phyloP scores from a whole-genome alignment of 805 yeast species.

The Saccharomycopsis sp. region DNA sequence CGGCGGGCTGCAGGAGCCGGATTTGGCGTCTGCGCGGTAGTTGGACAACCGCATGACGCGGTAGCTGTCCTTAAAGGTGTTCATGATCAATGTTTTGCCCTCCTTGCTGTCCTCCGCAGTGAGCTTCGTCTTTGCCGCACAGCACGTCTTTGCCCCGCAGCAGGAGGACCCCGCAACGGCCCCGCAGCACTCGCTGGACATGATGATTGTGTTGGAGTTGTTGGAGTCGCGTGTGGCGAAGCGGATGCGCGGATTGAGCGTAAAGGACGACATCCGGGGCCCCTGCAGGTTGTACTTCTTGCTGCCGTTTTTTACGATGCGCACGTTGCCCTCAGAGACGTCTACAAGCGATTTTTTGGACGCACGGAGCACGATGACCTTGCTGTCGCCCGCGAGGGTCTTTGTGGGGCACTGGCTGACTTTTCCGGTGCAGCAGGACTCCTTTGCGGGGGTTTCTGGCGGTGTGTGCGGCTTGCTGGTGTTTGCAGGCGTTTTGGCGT shows the following conservation, averaged over 20 bases:
- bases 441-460: background rate
- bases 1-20: background rate
- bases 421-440: background rate
- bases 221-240: background rate
- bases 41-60: background rate
- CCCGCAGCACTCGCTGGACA: background rate
- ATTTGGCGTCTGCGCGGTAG: background rate
- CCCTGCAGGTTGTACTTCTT: constrained; percentile 3
- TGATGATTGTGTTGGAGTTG: background rate
- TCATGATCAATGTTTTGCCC: background rate
- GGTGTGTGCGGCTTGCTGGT: background rate
- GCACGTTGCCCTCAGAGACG: constrained; percentile 13
- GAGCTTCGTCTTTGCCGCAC: background rate
- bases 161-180: background rate
- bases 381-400: constrained; percentile 13
- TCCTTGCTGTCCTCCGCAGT: background rate
- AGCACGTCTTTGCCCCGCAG: background rate
- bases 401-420: constrained; percentile 18
- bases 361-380: constrained; percentile 19
- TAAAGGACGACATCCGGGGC: constrained; percentile 4
- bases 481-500: constrained; percentile 10
- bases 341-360: constrained; percentile 14
- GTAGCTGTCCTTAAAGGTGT: background rate
- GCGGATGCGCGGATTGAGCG: constrained; percentile 12
- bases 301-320: constrained; percentile 5